Evolutionary conservation across 805 yeast genomes (phyloP).

Genomic region (Candida patagonica): DNA sequence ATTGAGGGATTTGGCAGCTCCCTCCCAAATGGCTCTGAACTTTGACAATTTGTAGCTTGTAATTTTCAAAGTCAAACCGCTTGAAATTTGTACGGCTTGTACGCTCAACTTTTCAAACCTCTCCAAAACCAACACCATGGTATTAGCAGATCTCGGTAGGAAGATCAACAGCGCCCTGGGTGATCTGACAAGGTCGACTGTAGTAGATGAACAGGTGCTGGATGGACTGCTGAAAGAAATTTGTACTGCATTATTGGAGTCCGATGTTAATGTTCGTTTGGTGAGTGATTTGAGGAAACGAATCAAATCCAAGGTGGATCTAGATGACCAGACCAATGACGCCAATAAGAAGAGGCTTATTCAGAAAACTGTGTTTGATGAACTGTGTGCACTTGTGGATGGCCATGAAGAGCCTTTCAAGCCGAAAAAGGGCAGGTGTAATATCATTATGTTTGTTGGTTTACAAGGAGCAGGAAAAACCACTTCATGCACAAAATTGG

Average conservation of each 20-base stretch:
- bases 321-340: slow-evolving; percentile 42
- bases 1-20: not conserved
- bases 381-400: slow-evolving; percentile 78
- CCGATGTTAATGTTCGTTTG: slow-evolving; percentile 86
- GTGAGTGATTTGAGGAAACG: slow-evolving; percentile 71
- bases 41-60: not conserved
- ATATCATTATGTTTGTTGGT: slow-evolving; percentile 95
- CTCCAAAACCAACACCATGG: slow-evolving; percentile 36
- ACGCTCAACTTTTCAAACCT: not conserved
- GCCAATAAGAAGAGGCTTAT: slow-evolving; percentile 67
- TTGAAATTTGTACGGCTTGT: not conserved
- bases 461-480: slow-evolving; percentile 99
- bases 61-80: no score
- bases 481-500: slow-evolving; percentile 92
- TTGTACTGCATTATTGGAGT: slow-evolving; percentile 80
- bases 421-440: slow-evolving; percentile 73
- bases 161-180: slow-evolving; percentile 68
- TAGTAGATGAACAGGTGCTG: slow-evolving; percentile 53
- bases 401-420: slow-evolving; percentile 51
- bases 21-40: not conserved
- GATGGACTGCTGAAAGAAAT: slow-evolving; percentile 76
- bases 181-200: slow-evolving; percentile 47
- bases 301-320: slow-evolving; percentile 49
- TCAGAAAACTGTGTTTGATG: slow-evolving; percentile 92
- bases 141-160: slow-evolving; percentile 69